Evolutionary conservation across 176 grass and related monocot genomes (phyloP).

Genomic region (Rhynchospora pubera): DNA sequence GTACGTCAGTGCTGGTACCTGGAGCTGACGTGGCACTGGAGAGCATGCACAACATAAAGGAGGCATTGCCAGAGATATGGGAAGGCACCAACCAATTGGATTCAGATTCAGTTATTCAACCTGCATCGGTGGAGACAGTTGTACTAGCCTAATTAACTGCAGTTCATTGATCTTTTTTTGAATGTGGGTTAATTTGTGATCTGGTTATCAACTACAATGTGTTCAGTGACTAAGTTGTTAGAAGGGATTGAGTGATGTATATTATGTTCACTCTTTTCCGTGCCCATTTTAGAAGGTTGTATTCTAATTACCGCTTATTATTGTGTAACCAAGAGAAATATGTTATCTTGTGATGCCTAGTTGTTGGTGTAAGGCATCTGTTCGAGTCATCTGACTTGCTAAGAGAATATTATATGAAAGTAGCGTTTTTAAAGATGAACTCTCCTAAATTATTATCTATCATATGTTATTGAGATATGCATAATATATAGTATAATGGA

Average conservation of each 20-base stretch:
- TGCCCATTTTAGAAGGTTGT: neutral
- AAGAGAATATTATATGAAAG: neutral
- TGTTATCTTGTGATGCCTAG: neutral
- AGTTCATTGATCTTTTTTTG: neutral
- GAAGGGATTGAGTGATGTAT: neutral
- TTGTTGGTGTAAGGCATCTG: neutral
- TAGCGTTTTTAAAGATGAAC: neutral
- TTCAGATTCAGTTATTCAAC: conserved; percentile 38
- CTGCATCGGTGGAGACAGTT: conserved; percentile 48
- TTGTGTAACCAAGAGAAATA: neutral
- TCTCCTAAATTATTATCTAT: neutral
- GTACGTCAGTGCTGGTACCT: conserved; percentile 52
- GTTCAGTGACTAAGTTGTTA: conserved; percentile 5
- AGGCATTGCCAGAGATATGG: conserved; percentile 88
- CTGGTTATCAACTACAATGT: neutral
- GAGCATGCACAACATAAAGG: conserved; percentile 96
- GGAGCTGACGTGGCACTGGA: conserved; percentile 79
- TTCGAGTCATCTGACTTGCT: neutral
- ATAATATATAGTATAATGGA: no score
- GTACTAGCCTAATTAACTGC: conserved; percentile 44
- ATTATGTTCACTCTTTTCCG: conserved; percentile 2
- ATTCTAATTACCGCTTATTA: neutral
- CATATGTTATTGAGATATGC: neutral
- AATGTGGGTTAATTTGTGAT: conserved; percentile 1
- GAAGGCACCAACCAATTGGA: conserved; percentile 37